These are phyloP conservation scores for Marchantia paleacea DNA, from an alignment of 225 moss, liverwort and hornwort genomes.

Conservation along the genomic window DNA sequence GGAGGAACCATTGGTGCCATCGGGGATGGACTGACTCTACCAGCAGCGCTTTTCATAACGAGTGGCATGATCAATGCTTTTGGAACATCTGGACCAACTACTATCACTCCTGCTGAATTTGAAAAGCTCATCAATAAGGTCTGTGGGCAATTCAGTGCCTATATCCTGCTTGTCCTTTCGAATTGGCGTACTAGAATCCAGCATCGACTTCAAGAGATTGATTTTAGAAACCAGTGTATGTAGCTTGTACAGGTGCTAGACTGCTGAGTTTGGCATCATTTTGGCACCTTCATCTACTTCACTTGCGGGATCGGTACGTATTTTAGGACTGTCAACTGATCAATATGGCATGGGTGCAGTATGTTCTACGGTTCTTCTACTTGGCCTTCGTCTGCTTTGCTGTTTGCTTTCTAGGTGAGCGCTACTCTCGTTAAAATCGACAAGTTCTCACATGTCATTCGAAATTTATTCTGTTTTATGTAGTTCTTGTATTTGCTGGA, in stretches of 20 bases:
- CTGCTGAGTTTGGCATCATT: too few relatives aligned
- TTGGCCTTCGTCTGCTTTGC: slow-evolving; percentile 13
- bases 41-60: slow-evolving; percentile 30
- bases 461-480: too few relatives aligned
- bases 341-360: slow-evolving; percentile 6
- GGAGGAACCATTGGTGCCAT: slow-evolving; percentile 27
- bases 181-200: not conserved
- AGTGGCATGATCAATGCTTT: slow-evolving; percentile 38
- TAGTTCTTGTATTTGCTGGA: too few relatives aligned
- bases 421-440: too few relatives aligned
- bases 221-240: not conserved
- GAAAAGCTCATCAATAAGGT: slow-evolving; percentile 17
- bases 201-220: not conserved
- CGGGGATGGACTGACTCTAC: slow-evolving; percentile 24
- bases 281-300: too few relatives aligned
- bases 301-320: too few relatives aligned
- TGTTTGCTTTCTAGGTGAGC: slow-evolving; percentile 20
- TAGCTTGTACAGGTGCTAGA: not conserved
- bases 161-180: not conserved
- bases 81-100: slow-evolving; percentile 12
- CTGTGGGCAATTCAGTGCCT: not conserved
- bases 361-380: slow-evolving; percentile 21
- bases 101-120: not conserved
- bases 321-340: not conserved
- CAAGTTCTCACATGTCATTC: too few relatives aligned